Conservation (phyloP, 2,329 filamentous ascomycete species). For the Madurella fahalii region DNA sequence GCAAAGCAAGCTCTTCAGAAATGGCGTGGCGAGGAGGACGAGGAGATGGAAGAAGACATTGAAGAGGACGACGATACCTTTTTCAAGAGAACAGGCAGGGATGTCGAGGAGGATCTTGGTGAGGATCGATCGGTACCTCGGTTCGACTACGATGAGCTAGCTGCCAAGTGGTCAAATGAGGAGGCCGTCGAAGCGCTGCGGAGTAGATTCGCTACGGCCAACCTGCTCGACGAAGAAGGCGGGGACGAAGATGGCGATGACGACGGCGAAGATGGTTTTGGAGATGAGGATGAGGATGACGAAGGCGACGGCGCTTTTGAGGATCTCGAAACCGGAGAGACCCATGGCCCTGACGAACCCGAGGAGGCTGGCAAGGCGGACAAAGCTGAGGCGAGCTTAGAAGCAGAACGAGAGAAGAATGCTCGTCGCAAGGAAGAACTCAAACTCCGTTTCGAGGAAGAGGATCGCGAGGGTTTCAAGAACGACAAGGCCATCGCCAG, state of each 20-base stretch:
- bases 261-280: constrained; percentile 46
- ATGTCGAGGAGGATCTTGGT: constrained; percentile 62
- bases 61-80: constrained; percentile 58
- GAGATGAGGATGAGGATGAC: constrained; percentile 46
- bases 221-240: constrained; percentile 52
- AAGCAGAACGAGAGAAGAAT: constrained; percentile 85
- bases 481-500: constrained; percentile 81
- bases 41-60: constrained; percentile 55
- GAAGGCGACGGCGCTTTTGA: constrained; percentile 55
- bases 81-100: constrained; percentile 60
- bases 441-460: constrained; percentile 90
- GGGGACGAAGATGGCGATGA: constrained; percentile 49
- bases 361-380: constrained; percentile 40
- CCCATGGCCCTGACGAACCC: constrained; percentile 40
- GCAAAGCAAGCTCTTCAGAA: constrained; percentile 70
- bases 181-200: constrained; percentile 73
- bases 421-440: constrained; percentile 91
- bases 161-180: constrained; percentile 78
- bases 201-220: constrained; percentile 69
- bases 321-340: constrained; percentile 76
- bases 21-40: constrained; percentile 69
- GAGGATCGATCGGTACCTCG: constrained; percentile 77
- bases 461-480: constrained; percentile 92
- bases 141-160: constrained; percentile 76
- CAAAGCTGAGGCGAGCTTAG: constrained; percentile 54